These are phyloP conservation scores for Leptographium procerum DNA, from an alignment of 2,329 filamentous ascomycete species.

Conservation along the genomic window DNA sequence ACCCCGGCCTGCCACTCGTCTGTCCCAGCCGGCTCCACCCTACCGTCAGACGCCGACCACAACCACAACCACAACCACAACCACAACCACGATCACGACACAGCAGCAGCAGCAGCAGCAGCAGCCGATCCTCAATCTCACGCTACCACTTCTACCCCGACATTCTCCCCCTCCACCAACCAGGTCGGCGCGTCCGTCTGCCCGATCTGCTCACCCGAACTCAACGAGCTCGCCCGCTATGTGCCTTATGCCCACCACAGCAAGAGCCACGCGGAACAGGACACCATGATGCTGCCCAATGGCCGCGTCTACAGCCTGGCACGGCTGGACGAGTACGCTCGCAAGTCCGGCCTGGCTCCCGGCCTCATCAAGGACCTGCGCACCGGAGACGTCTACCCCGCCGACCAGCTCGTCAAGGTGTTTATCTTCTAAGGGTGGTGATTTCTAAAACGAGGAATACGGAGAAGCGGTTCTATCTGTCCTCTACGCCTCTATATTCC, in stretches of 20 bases:
- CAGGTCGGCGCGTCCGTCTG: slow-evolving; percentile 42
- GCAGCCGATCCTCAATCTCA: too few relatives aligned
- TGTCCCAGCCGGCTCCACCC: slow-evolving; percentile 17
- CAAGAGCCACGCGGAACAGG: slow-evolving; percentile 82
- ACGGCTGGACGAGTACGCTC: slow-evolving; percentile 62
- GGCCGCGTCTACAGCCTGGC: slow-evolving; percentile 72
- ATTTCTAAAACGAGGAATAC: too few relatives aligned
- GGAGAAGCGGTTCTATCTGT: too few relatives aligned
- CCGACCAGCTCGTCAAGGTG: slow-evolving; percentile 65
- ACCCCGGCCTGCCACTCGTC: slow-evolving; percentile 82
- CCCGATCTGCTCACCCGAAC: slow-evolving; percentile 89
- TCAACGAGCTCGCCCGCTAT: slow-evolving; percentile 79
- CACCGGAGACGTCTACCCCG: slow-evolving; percentile 55
- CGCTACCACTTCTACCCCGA: background rate
- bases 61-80: background rate
- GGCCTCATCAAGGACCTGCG: slow-evolving; percentile 67
- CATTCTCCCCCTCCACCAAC: background rate
- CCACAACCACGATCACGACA: slow-evolving; percentile 9
- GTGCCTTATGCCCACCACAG: slow-evolving; percentile 94
- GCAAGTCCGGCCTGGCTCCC: slow-evolving; percentile 59
- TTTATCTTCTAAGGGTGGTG: slow-evolving; percentile 73
- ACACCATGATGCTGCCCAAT: slow-evolving; percentile 79
- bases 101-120: too few relatives aligned
- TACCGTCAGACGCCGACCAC: background rate
- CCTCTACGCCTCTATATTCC: too few relatives aligned